Base-by-base conservation (phyloP, 768 basidiomycete genomes). In the Mycena leptocephala region DNA sequence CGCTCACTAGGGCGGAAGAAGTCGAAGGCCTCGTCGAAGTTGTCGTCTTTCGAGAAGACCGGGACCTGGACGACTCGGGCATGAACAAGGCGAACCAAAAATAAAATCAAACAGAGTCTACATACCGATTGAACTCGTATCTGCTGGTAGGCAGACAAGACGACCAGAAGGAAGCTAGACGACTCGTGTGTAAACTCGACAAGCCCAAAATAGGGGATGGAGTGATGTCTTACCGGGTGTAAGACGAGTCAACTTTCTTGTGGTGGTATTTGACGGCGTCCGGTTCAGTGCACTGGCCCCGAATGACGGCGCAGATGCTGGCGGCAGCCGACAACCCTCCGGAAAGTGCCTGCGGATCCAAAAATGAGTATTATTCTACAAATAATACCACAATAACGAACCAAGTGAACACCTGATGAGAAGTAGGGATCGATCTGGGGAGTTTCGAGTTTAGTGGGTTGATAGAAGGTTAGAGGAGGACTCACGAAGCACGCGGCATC, bases 141-240 rank as follows among this genome's bases (percentile, higher is more conserved):
- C 74, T 87, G 87, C 80, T 85, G 86, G 79, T 87, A 87, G 66
- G 86, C 85, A 72, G 86, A 86, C 53, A 88, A 79, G 3, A 85
- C 85, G 55, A 87, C 86, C 20, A 88, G 78, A 11, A 86, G 77
- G 79, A 88, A 87, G 56, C 85, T 86, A 41, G n/a, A n/a, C n/a
- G n/a, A n/a, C n/a, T n/a, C n/a, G n/a, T n/a, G 32, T 32, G 32
- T 20, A 37, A 33, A 37, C 16, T 65, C 5, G 20, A 73, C 26
- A 26, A 37, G 28, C 7, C 8, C 6, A 1, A 13, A 9, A 16
- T 18, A 14, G 55, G 63, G 16, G 18, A 3, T 18, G 16, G 10
- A 22, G n/a, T 28, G 33, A n/a, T 33, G 35, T 10, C 72, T 35
- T 66, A 78, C 80, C 82, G 76, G 24, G 80, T 82, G 67, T 82